Conservation (phyloP, 371 early-diverging fungal species). For the Nematocida sp. region DNA sequence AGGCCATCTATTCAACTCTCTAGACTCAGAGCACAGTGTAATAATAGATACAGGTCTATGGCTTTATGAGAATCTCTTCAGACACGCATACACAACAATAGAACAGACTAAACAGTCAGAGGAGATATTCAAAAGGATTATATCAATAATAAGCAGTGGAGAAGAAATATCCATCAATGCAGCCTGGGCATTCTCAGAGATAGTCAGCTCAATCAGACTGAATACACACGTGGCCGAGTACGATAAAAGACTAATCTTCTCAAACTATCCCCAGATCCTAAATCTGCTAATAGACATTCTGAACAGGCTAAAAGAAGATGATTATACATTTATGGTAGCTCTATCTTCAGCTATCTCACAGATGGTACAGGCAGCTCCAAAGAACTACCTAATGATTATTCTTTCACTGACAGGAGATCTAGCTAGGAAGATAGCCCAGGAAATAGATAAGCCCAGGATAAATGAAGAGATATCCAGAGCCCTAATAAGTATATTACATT, state of each 20-base stretch:
- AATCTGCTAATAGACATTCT: constrained; percentile 26
- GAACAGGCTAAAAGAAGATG: constrained; percentile 21
- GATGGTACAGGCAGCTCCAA: constrained; percentile 21
- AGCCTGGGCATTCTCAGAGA: constrained; percentile 47
- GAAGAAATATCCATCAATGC: constrained; percentile 46
- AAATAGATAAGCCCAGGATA: constrained; percentile 13
- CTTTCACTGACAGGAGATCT: constrained; percentile 39
- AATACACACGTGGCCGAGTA: neutral
- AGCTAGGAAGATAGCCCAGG: constrained; percentile 32
- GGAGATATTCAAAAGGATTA: constrained; percentile 30
- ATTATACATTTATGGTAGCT: constrained; percentile 52
- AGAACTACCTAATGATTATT: constrained; percentile 7
- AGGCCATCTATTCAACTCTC: constrained; percentile 14
- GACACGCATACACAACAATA: constrained; percentile 51
- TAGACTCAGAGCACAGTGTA: neutral
- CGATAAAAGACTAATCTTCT: constrained; percentile 21
- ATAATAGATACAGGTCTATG: constrained; percentile 51
- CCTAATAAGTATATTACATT: constrained; percentile 55
- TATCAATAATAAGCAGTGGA: constrained; percentile 15
- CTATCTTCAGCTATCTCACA: constrained; percentile 53
- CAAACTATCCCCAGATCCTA: constrained; percentile 51
- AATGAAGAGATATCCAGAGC: constrained; percentile 59
- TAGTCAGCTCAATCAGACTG: constrained; percentile 9
- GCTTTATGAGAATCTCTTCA: constrained; percentile 56
- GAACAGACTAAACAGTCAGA: constrained; percentile 11